Conservation (phyloP, 805 yeast genomes). For the Teunomyces stri region DNA sequence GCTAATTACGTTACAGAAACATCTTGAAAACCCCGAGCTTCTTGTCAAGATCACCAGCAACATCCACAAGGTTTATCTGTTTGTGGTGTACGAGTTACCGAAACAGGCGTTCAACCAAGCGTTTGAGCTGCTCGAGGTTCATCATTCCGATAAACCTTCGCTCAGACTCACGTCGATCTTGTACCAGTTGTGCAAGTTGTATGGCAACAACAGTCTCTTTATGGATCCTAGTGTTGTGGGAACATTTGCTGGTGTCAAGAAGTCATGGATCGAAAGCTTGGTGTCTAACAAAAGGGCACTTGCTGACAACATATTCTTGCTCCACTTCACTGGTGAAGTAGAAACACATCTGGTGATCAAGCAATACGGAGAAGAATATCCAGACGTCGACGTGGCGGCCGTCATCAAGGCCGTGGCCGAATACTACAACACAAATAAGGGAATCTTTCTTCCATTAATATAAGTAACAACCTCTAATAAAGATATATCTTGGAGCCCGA, state of each 20-base stretch:
- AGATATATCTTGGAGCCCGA: slow-evolving; percentile 51
- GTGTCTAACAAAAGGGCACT: slow-evolving; percentile 8
- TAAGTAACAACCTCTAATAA: slow-evolving; percentile 30
- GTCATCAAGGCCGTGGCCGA: slow-evolving; percentile 13
- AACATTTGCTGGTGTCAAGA: slow-evolving; percentile 26
- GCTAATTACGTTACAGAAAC: slow-evolving; percentile 7
- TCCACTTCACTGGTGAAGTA: slow-evolving; percentile 13
- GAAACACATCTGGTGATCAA: neutral
- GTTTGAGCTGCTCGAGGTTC: neutral
- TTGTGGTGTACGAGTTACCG: neutral
- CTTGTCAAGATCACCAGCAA: neutral
- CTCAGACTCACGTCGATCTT: neutral
- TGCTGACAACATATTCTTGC: slow-evolving; percentile 23
- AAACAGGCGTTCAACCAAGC: neutral
- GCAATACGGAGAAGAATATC: neutral
- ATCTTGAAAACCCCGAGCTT: neutral
- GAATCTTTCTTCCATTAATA: slow-evolving; percentile 18
- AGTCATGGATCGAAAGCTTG: slow-evolving; percentile 24
- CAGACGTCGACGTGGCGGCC: neutral
- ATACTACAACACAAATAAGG: slow-evolving; percentile 27
- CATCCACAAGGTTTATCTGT: neutral
- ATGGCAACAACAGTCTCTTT: slow-evolving; percentile 17
- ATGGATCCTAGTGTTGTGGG: slow-evolving; percentile 14
- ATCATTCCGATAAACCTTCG: neutral
- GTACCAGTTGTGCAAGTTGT: slow-evolving; percentile 1